phyloP scores from a whole-genome alignment of 768 basidiomycete genomes.

The Chalciporus chontae region DNA sequence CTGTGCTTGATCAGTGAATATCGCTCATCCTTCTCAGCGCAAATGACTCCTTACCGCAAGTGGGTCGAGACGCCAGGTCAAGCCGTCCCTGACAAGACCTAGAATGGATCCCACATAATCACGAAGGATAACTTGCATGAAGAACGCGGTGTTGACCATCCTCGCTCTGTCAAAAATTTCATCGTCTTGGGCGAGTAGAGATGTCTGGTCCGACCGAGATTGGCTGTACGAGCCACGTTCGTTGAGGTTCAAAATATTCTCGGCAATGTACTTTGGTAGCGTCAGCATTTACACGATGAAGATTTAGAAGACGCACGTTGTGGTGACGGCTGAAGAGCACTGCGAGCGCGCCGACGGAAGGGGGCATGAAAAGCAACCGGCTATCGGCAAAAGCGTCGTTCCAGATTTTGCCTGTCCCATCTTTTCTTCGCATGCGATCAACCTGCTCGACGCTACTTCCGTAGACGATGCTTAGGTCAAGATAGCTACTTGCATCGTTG shows the following conservation, averaged over 20 bases:
- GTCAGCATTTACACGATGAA: slow-evolving; percentile 6
- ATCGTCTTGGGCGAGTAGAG: slow-evolving; percentile 54
- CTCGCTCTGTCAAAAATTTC: slow-evolving; percentile 75
- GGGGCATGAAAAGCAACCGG: slow-evolving; percentile 69
- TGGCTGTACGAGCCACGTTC: slow-evolving; percentile 48
- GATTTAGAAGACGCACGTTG: slow-evolving; percentile 44
- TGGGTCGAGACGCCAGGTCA: slow-evolving; percentile 66
- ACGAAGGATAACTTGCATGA: slow-evolving; percentile 63
- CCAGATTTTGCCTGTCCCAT: slow-evolving; percentile 65
- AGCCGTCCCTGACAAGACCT: slow-evolving; percentile 61
- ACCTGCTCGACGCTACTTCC: slow-evolving; percentile 51
- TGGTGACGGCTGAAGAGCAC: slow-evolving; percentile 72
- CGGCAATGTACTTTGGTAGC: slow-evolving; percentile 56
- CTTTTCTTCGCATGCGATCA: slow-evolving; percentile 50
- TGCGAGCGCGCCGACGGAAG: slow-evolving; percentile 62
- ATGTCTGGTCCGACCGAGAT: slow-evolving; percentile 15
- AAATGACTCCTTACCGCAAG: slow-evolving; percentile 41
- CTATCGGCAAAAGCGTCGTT: slow-evolving; percentile 69
- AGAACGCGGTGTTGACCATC: slow-evolving; percentile 69
- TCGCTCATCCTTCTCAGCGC: neutral
- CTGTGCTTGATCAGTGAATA: slow-evolving; percentile 29
- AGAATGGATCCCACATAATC: slow-evolving; percentile 78
- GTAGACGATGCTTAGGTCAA: slow-evolving; percentile 75
- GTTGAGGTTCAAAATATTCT: slow-evolving; percentile 65
- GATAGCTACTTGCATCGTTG: slow-evolving; percentile 69